Evolutionary conservation across 2,329 filamentous ascomycete species (phyloP).

Genomic region (Arthrobotrys megalospora): DNA sequence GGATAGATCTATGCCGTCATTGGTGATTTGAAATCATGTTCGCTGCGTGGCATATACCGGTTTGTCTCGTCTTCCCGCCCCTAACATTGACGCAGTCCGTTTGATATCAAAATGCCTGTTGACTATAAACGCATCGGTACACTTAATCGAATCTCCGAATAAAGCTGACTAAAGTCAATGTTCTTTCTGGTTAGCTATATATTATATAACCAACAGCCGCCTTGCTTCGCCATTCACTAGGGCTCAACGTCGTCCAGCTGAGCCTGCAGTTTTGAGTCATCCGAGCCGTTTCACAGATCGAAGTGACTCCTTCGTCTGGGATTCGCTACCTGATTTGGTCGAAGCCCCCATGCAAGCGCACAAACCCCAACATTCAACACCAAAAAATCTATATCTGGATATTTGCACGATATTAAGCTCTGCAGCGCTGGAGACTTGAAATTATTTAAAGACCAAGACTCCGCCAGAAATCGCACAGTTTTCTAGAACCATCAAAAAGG

Average conservation of each 20-base stretch:
- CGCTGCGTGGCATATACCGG: background rate
- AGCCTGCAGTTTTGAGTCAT: slow-evolving; percentile 30
- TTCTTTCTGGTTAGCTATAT: background rate
- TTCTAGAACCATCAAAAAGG: background rate
- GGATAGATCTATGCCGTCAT: too few relatives aligned
- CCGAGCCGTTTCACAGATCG: slow-evolving; percentile 7
- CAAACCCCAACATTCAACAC: slow-evolving; percentile 42
- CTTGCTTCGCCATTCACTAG: background rate
- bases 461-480: background rate
- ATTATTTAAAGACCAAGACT: background rate
- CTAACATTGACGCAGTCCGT: background rate
- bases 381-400: slow-evolving; percentile 4
- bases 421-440: background rate
- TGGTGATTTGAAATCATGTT: slow-evolving; percentile 9
- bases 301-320: slow-evolving; percentile 35
- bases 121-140: slow-evolving; percentile 9
- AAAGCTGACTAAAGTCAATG: background rate
- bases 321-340: background rate
- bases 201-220: background rate
- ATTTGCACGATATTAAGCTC: background rate
- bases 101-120: background rate
- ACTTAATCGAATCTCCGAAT: slow-evolving; percentile 21
- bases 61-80: background rate
- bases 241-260: background rate
- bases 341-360: background rate